Percentiles rank a stretch among this genome's conserved stretches.
Conservation (phyloP, 345 rosid species). For the Gossypium raimondii region DNA sequence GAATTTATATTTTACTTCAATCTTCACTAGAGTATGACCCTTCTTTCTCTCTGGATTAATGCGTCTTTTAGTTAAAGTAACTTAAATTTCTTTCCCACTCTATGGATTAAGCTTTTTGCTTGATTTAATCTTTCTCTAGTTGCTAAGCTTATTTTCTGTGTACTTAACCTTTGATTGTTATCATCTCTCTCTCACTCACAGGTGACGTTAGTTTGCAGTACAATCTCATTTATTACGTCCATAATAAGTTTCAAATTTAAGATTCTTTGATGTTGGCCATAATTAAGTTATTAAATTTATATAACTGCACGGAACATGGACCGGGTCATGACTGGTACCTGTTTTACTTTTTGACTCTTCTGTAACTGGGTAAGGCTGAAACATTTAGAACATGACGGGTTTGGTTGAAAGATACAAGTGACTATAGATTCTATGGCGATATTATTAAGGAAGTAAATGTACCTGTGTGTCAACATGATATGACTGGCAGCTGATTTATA, state of each 20-base stretch:
- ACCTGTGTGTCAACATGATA: neutral
- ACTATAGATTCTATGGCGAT: neutral
- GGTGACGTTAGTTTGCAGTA: neutral
- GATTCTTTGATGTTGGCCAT: neutral
- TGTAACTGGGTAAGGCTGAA: neutral
- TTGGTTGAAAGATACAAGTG: neutral
- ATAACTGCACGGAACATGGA: neutral
- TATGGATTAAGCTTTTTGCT: neutral
- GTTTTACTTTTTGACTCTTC: neutral
- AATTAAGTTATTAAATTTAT: neutral
- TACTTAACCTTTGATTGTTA: neutral
- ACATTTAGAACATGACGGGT: neutral
- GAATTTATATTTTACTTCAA: no score
- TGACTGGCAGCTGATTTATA: neutral
- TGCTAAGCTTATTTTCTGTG: neutral
- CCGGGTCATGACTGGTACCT: neutral
- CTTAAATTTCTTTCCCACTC: neutral
- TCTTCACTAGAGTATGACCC: no score
- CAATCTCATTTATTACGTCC: neutral
- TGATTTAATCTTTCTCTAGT: neutral
- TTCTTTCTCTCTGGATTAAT: neutral
- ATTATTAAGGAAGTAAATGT: neutral
- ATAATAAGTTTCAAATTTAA: neutral
- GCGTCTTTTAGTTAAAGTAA: no score
- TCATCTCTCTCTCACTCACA: neutral